Conservation (phyloP, 2,329 filamentous ascomycete species). For the Alternaria triticina region DNA sequence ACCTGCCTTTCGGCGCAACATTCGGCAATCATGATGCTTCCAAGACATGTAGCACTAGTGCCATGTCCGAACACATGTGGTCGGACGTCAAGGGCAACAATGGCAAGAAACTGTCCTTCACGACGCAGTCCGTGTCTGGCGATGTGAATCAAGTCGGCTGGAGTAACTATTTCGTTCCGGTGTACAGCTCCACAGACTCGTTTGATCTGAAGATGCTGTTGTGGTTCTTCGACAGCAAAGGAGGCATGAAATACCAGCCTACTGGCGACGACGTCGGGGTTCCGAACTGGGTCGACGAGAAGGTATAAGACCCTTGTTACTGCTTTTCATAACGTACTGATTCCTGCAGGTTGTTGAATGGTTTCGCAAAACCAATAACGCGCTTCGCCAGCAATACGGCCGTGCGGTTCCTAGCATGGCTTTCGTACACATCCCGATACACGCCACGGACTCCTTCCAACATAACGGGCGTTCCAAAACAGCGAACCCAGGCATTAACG, state of each 20-base stretch:
- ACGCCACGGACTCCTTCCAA: conserved; percentile 42
- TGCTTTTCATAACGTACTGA: background rate
- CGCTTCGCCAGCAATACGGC: conserved; percentile 34
- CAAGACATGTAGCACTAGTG: conserved; percentile 30
- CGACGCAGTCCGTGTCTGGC: conserved; percentile 52
- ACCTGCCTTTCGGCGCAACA: conserved; percentile 68
- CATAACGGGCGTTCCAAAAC: conserved; percentile 56
- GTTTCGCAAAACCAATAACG: conserved; percentile 28
- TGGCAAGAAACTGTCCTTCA: conserved; percentile 52
- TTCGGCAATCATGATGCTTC: conserved; percentile 73
- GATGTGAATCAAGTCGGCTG: conserved; percentile 42
- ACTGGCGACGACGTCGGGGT: conserved; percentile 19
- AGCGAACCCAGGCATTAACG: conserved; percentile 50
- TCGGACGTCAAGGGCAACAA: conserved; percentile 55
- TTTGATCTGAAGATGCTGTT: conserved; percentile 58
- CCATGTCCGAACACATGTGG: conserved; percentile 35
- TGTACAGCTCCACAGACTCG: conserved; percentile 53
- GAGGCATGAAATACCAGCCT: conserved; percentile 30
- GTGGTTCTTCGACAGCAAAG: conserved; percentile 71
- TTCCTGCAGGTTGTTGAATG: conserved; percentile 32
- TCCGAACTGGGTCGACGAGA: conserved; percentile 27
- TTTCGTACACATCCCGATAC: conserved; percentile 61
- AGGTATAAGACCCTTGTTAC: conserved; percentile 14
- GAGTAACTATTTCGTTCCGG: conserved; percentile 62
- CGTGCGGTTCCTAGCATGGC: conserved; percentile 57